Evolutionary conservation across 306 rosid species (phyloP), one percentile per base, ranked within the genome.

Genomic region (Vigna hirtella): DNA sequence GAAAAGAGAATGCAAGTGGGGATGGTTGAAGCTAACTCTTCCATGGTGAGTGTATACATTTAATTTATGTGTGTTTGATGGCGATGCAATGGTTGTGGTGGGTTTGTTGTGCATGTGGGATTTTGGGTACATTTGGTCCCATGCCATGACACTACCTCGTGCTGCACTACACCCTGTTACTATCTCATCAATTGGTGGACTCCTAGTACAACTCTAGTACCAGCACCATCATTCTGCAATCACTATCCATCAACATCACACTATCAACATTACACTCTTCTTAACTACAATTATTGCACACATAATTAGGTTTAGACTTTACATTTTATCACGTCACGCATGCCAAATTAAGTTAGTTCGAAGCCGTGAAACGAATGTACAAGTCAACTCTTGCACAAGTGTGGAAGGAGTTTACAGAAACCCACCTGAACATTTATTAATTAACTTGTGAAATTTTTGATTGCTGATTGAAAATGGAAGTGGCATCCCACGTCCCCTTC

Each of bases 131-230:
- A 73, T 48, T 51, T 77, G 84, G 47, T 66, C 76, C 83, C 81
- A 76, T 77, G n/a, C 61, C 72, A 24, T 17, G 73, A 51, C 67
- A 62, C 47, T 62, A 75, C 7, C 67, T 68, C 74, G 59, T 79
- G 76, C 82, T 77, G 76, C 80, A 51, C 72, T 32, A 52, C 36
- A 18, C 72, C 12, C 72, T 42, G 20, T 17, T 26, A 65, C 70
- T 56, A 40, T 76, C 74, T 66, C 24, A 67, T 57, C 66, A 26
- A 73, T 56, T 77, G 43, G 84, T 84, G 87, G 85, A 79, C 63
- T 83, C 64, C 17, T 38, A 57, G 82, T 79, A 65, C 76, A 80
- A 64, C 40, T 70, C 76, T 61, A 30, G 79, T 77, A 77, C 82
- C 58, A 50, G 48, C 70, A 30, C 10, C 50, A 43, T 22, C 11